Base-by-base conservation (phyloP, 441 rosid genomes). In the Erodium moschatum region DNA sequence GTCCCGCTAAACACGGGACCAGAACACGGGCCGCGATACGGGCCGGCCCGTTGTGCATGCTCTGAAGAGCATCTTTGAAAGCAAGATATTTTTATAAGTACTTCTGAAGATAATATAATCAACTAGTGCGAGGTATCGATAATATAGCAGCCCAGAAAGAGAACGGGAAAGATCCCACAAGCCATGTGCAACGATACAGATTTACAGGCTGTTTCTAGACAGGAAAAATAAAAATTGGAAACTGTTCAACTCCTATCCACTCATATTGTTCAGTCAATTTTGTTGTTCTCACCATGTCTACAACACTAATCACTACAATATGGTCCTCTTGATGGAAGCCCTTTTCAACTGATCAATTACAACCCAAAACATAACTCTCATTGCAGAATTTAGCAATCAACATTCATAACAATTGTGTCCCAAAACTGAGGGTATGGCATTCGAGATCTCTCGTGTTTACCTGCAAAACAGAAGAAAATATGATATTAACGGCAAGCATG, bases 391-490 rank as follows among this genome's bases (percentile, higher is more conserved):
- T 4, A 54, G 24, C 61, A 54, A 12, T 11, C 54, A 13, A 12
- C 54, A 46, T 46, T 16, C 13, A 44, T 0, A 11, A 1, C 64
- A 88, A 56, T 54, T 80, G 81, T 62, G 86, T 78, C 75, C 82
- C 86, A 65, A 89, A 91, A 72, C 88, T 84, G 74, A 89, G 76
- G 24, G 95, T 81, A 33, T 88, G 92, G 77, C 96, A 86, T 72
- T 91, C 91, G 13, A 91, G 93, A 77, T 87, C 87, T 78, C 76
- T 87, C 81, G 84, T n/a, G 81, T 88, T 89, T 61, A 91, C 81
- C 98, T 91, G 81, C 81, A 76, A 75, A 70, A 13, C 2, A 12
- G 6, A 48, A 21, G 52, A 35, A 19, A 24, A 61, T 24, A 24
- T 24, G 27, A 24, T 24, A 24, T 24, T 24, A 33, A 33, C 6